Percentiles rank a stretch among this genome's conserved stretches.
Conservation (phyloP, 768 basidiomycete species). For the Gloeostereum incarnatum region DNA sequence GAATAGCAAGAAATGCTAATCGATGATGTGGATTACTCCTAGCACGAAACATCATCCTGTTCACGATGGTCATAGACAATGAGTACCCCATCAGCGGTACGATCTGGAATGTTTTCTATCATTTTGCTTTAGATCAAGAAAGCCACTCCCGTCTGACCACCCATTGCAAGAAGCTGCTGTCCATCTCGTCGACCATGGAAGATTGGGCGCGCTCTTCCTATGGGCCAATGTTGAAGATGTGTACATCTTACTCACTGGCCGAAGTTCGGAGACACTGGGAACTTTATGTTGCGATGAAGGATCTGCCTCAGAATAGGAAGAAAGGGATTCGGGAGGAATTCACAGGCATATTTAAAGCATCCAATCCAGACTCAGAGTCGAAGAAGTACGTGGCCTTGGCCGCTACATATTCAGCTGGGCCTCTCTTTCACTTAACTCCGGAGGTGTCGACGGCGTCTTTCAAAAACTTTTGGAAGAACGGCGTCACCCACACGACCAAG, state of each 20-base stretch:
- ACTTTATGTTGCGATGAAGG: conserved; percentile 15
- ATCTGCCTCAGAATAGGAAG: conserved; percentile 13
- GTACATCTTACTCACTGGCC: conserved; percentile 10
- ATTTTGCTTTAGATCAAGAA: conserved; percentile 13
- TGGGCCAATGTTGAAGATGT: conserved; percentile 11
- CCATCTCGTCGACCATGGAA: conserved; percentile 7
- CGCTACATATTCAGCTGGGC: conserved; percentile 25
- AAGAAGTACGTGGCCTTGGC: no score
- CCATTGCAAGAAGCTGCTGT: conserved; percentile 12
- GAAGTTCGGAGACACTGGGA: conserved; percentile 15
- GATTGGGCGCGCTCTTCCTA: conserved; percentile 12
- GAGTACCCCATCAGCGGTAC: background rate
- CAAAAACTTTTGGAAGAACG: conserved; percentile 21
- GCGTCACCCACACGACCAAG: conserved; percentile 15
- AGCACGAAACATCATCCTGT: background rate
- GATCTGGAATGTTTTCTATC: conserved; percentile 19
- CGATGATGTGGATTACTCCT: no score
- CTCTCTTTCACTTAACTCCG: conserved; percentile 18
- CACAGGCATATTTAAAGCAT: conserved; percentile 11
- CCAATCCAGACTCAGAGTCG: no score
- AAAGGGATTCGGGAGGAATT: conserved; percentile 14
- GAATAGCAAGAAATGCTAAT: background rate
- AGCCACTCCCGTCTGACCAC: conserved; percentile 7
- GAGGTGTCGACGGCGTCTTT: conserved; percentile 10
- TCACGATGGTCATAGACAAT: background rate